A percentile compares a stretch with the other conserved stretches of the same genome.
These are phyloP conservation scores for Pueraria montana DNA, from an alignment of 306 rosid species.

Conservation along the genomic window DNA sequence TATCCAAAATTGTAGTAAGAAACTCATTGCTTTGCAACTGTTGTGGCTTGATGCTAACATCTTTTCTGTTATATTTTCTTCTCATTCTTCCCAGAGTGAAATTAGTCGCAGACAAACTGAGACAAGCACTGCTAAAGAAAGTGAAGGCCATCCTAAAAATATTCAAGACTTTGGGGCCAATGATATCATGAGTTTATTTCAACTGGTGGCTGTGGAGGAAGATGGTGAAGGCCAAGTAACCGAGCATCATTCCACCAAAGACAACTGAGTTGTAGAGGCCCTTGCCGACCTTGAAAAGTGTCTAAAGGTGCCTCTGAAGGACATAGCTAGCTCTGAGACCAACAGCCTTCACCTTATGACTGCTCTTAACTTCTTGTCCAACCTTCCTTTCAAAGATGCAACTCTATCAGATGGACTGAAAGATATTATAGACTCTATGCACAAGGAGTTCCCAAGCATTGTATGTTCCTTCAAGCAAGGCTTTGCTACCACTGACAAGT, in stretches of 20 bases:
- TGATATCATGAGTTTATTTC: slow-evolving; percentile 1
- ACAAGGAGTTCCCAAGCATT: slow-evolving; percentile 32
- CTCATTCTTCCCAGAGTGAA: neutral
- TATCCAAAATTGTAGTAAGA: neutral
- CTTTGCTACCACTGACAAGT: slow-evolving; percentile 4
- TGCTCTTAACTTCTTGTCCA: slow-evolving; percentile 50
- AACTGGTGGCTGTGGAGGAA: accelerated
- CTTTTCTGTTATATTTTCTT: neutral
- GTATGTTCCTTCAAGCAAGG: slow-evolving; percentile 47
- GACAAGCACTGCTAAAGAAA: neutral
- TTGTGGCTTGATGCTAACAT: neutral
- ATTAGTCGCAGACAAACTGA: neutral
- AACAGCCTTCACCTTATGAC: slow-evolving; percentile 33
- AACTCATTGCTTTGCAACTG: neutral
- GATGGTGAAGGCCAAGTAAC: neutral
- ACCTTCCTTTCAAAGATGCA: slow-evolving; percentile 33
- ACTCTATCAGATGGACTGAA: slow-evolving; percentile 30
- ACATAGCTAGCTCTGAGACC: neutral
- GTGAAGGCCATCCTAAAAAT: neutral
- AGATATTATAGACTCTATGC: slow-evolving; percentile 38
- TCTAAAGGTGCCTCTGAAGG: neutral
- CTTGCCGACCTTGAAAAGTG: neutral
- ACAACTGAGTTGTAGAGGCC: neutral
- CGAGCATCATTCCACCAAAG: too few relatives aligned
- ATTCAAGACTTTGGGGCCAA: neutral